Evolutionary conservation across 2,329 filamentous ascomycete species (phyloP).

Genomic region (Aureobasidium sp.): DNA sequence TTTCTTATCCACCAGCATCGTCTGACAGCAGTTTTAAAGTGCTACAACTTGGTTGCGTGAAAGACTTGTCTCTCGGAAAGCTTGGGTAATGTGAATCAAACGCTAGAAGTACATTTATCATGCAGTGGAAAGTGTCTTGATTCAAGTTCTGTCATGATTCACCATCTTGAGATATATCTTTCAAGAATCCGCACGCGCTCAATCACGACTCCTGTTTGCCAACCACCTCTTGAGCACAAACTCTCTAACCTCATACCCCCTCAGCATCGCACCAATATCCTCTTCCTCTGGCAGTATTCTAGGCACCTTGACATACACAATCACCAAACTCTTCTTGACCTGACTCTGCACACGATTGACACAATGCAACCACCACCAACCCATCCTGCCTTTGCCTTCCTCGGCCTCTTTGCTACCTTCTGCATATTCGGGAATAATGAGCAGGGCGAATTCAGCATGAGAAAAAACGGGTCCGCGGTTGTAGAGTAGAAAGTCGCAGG

Average conservation of each 20-base stretch:
- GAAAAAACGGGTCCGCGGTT: conserved; percentile 87
- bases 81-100: too few species aligned
- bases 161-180: too few species aligned
- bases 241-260: conserved; percentile 69
- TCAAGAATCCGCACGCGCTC: too few species aligned
- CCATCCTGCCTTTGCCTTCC: conserved; percentile 45
- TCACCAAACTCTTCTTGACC: conserved; percentile 80
- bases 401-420: conserved; percentile 40
- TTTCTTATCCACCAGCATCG: too few species aligned
- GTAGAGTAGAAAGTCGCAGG: conserved; percentile 91
- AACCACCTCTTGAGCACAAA: conserved; percentile 78
- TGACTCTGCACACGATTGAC: conserved; percentile 84
- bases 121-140: too few species aligned
- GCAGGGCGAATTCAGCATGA: conserved; percentile 86
- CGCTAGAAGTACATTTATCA: too few species aligned
- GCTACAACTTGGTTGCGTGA: too few species aligned
- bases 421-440: conserved; percentile 73
- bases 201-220: conserved; percentile 67
- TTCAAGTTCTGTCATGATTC: too few species aligned
- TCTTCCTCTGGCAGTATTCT: conserved; percentile 40
- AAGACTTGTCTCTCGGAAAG: too few species aligned
- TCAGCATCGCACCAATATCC: conserved; percentile 57
- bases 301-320: conserved; percentile 90
- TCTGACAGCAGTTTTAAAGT: too few species aligned
- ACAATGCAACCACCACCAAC: conserved; percentile 81